These are phyloP conservation scores for Coprinopsis marcescibilis DNA, from an alignment of 768 basidiomycete genomes.

Conservation along the genomic window DNA sequence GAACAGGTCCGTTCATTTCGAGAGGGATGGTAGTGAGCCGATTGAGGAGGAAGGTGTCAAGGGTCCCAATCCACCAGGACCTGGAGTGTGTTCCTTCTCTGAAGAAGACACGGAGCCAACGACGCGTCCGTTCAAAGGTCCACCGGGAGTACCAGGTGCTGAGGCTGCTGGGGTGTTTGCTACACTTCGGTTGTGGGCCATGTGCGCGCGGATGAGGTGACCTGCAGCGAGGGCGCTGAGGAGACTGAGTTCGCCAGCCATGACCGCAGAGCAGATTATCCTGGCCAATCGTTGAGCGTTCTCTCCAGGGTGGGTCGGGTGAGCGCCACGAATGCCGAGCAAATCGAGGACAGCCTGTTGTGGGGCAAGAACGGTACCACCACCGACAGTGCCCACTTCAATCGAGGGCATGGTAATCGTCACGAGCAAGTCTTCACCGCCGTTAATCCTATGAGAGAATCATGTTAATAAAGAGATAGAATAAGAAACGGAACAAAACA, in stretches of 20 bases:
- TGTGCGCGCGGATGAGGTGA: conserved; percentile 88
- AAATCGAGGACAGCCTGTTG: conserved; percentile 89
- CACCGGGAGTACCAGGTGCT: conserved; percentile 55
- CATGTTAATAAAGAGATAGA: conserved; percentile 1
- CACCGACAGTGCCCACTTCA: conserved; percentile 97
- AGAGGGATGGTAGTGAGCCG: conserved; percentile 39
- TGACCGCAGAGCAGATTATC: conserved; percentile 86
- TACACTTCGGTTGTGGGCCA: conserved; percentile 86
- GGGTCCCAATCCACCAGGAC: conserved; percentile 6
- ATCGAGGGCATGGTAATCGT: conserved; percentile 98
- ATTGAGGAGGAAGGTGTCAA: conserved; percentile 32
- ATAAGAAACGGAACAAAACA: conserved; percentile 20
- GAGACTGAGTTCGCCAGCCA: conserved; percentile 94
- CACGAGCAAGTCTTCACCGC: conserved; percentile 86
- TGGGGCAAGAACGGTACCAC: conserved; percentile 88
- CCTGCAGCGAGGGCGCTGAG: conserved; percentile 92
- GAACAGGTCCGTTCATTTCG: conserved; percentile 8
- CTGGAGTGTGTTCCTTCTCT: neutral
- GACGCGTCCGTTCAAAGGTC: conserved; percentile 8
- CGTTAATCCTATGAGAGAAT: conserved; percentile 58
- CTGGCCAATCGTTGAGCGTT: conserved; percentile 89
- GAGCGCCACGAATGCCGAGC: conserved; percentile 89
- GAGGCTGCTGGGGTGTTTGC: conserved; percentile 70
- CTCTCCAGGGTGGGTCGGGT: conserved; percentile 78
- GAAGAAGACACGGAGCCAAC: neutral